Conservation (phyloP, 2,329 filamentous ascomycete genomes). For the Penicillium expansum region DNA sequence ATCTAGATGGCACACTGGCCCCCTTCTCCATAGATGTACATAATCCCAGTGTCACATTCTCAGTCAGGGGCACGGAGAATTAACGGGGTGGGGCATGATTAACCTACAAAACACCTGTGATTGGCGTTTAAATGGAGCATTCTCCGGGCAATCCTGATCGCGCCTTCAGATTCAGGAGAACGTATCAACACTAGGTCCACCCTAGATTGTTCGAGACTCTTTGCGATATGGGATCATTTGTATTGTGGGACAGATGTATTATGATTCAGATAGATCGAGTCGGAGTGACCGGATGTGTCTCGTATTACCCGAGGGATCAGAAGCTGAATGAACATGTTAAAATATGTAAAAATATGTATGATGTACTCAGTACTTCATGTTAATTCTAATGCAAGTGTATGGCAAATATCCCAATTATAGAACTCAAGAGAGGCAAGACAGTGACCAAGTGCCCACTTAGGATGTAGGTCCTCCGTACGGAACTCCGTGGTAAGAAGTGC, state of each 20-base stretch:
- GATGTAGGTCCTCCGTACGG: background rate
- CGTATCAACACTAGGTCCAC: background rate
- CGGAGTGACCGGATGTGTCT: background rate
- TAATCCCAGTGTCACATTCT: background rate
- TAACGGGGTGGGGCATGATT: background rate
- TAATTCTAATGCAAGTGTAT: background rate
- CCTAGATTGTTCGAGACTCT: conserved; percentile 4
- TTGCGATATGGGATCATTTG: background rate
- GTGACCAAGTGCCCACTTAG: background rate
- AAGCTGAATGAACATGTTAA: background rate
- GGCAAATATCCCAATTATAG: background rate
- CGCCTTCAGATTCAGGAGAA: background rate
- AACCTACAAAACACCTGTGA: background rate
- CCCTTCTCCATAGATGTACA: background rate
- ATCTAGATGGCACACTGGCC: background rate
- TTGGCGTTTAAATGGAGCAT: conserved; percentile 3
- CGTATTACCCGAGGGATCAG: background rate
- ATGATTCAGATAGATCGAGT: background rate
- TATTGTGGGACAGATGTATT: background rate
- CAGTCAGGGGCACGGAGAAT: conserved; percentile 8
- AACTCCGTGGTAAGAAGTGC: background rate
- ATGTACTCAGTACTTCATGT: no score
- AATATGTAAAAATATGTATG: no score
- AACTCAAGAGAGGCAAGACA: background rate
- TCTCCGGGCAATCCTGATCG: conserved; percentile 1